Conservation (phyloP, 2,329 filamentous ascomycete species). For the Graphilbum fragrans region DNA sequence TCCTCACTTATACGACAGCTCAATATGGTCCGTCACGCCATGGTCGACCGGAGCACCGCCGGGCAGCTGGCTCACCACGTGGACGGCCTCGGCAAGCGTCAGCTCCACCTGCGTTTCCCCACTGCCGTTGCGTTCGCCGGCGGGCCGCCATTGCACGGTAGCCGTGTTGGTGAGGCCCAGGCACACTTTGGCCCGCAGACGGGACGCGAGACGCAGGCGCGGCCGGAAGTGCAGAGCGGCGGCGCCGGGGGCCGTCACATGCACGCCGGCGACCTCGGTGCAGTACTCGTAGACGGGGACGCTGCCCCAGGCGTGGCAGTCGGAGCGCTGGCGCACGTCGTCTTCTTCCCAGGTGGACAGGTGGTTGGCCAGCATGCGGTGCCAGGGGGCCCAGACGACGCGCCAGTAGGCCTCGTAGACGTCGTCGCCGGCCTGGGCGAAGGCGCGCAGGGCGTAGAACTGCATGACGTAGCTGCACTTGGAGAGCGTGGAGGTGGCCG, state of each 20-base stretch:
- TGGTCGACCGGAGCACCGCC: not conserved
- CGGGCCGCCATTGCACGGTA: constrained; percentile 11
- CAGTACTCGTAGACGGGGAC: constrained; percentile 28
- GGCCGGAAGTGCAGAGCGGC: constrained; percentile 16
- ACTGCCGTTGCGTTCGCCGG: not conserved
- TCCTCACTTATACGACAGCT: not conserved
- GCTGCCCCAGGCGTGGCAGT: constrained; percentile 31
- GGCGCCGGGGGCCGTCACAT: constrained; percentile 9
- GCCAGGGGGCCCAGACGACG: constrained; percentile 21
- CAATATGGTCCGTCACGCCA: not conserved
- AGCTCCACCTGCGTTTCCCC: not conserved
- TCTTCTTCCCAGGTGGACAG: constrained; percentile 29
- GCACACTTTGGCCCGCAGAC: constrained; percentile 14
- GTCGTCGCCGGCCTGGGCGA: constrained; percentile 16
- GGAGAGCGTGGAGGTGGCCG: constrained; percentile 13
- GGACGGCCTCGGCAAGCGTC: not conserved
- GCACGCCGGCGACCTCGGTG: constrained; percentile 19
- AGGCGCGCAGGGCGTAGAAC: constrained; percentile 26
- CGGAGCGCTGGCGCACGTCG: constrained; percentile 26
- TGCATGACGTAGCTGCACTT: constrained; percentile 25
- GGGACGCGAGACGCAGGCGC: constrained; percentile 12
- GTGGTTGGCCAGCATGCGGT: constrained; percentile 22
- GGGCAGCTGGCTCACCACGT: not conserved
- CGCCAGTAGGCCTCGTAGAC: constrained; percentile 22
- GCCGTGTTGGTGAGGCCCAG: constrained; percentile 15